Evolutionary conservation across 345 rosid genomes (phyloP), one percentile per base, ranked within the genome.

Genomic region (Brassica nigra): DNA sequence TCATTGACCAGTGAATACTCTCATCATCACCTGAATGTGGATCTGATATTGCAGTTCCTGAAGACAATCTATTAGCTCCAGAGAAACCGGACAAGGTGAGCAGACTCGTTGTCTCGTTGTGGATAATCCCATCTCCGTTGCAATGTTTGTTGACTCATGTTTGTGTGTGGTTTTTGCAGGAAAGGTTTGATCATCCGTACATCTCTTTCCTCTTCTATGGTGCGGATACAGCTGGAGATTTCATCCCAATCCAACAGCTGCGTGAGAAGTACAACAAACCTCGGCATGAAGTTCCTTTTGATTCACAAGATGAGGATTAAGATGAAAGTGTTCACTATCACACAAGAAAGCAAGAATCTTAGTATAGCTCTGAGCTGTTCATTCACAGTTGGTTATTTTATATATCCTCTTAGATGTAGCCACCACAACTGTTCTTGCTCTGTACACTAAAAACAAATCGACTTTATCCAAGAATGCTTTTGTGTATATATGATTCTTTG

Each of bases 161-260:
- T 34, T 55, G 39, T 12, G 37, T 30, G 37, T 36, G 73, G 36
- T 57, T 73, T 80, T 30, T 83, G 82, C 97, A 92, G 98, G 94
- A 80, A 78, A 85, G 92, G 85, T 91, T 89, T 36, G 99, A 95
- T 74, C 99, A 95, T 88, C 98, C 98, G 10, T 91, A 90, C 78
- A 33, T 87, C 16, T 91, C 97, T 15, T 88, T 92, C 49, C 82
- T 95, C 65, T 95, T 90, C 81, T 95, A 95, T 9, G 98, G 99
- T 61, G 80, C 84, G 66, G 98, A 95, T 81, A 64, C 87, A 15
- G 92, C 93, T 12, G 98, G 96, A 76, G 99, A 95, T 82, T 95
- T 90, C 88, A 91, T 95, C 82, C 97, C 97, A 3, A 86, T 91
- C 84, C 90, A 90, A 86, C 99, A 95, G 78, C 88, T 92, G 20